Conservation (phyloP, 2,329 filamentous ascomycete species). For the Diplodia sapinea region DNA sequence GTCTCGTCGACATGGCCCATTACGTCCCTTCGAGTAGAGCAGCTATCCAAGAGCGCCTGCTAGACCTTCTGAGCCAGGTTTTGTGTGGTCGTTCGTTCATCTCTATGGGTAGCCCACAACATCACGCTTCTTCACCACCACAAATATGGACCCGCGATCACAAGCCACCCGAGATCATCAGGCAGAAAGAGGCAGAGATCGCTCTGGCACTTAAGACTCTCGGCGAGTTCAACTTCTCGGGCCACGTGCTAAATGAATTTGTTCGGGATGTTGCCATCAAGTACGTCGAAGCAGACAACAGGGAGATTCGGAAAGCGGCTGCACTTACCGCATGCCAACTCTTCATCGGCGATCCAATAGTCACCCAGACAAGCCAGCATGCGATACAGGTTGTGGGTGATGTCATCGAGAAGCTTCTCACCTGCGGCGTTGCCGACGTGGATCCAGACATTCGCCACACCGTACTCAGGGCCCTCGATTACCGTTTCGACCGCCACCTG, state of each 20-base stretch:
- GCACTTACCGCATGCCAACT: conserved; percentile 97
- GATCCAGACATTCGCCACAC: conserved; percentile 88
- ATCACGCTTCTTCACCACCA: conserved; percentile 79
- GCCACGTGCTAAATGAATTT: conserved; percentile 96
- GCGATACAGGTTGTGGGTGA: conserved; percentile 97
- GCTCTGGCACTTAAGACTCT: conserved; percentile 92
- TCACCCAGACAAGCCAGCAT: conserved; percentile 96
- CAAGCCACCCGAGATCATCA: conserved; percentile 81
- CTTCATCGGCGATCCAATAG: conserved; percentile 94
- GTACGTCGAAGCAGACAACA: conserved; percentile 95
- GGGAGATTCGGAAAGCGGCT: conserved; percentile 90
- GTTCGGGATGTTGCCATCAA: conserved; percentile 97
- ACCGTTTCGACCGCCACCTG: conserved; percentile 94
- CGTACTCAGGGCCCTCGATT: conserved; percentile 86
- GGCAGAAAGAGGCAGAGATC: conserved; percentile 81
- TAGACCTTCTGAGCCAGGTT: conserved; percentile 94
- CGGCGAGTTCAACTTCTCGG: conserved; percentile 89
- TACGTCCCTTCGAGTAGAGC: conserved; percentile 95
- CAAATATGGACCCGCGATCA: conserved; percentile 86
- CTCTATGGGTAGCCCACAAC: conserved; percentile 81
- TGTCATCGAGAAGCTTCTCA: conserved; percentile 95
- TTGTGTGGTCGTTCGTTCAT: conserved; percentile 92
- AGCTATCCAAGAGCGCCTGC: conserved; percentile 88
- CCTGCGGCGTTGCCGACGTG: conserved; percentile 88
- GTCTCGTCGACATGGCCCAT: conserved; percentile 96